Evolutionary conservation across 1,284 basidiomycete genomes (phyloP).

Genomic region (Austroboletus novae-zelandiae): DNA sequence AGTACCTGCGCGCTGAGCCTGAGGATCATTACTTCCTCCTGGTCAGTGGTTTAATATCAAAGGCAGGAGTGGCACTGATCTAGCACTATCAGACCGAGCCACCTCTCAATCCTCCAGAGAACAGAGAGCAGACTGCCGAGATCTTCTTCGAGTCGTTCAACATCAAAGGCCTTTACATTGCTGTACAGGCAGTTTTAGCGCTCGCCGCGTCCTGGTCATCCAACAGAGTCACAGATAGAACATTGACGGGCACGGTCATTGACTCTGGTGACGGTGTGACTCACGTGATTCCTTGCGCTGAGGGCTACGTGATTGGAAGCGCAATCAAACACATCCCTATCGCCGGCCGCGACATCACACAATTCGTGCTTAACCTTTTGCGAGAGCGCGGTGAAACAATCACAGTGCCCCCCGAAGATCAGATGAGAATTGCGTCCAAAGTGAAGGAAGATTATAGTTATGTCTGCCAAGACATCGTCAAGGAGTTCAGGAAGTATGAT

Average conservation of each 20-base stretch:
- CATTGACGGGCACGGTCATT: slow-evolving; percentile 96
- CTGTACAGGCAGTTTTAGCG: slow-evolving; percentile 98
- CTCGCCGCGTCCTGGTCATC: slow-evolving; percentile 98
- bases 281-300: slow-evolving; percentile 94
- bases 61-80: slow-evolving; percentile 2
- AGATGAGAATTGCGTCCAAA: slow-evolving; percentile 86
- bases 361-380: slow-evolving; percentile 96
- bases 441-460: slow-evolving; percentile 99
- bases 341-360: slow-evolving; percentile 95
- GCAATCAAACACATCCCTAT: slow-evolving; percentile 99
- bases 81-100: slow-evolving; percentile 80
- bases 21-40: slow-evolving; percentile 99
- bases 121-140: slow-evolving; percentile 98
- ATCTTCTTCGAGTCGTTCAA: slow-evolving; percentile 99
- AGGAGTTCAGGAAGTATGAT: slow-evolving; percentile 98
- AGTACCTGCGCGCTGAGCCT: slow-evolving; percentile 97
- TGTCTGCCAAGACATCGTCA: slow-evolving; percentile 98
- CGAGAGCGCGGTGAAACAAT: slow-evolving; percentile 93
- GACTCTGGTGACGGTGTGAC: slow-evolving; percentile 99
- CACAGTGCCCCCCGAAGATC: slow-evolving; percentile 94
- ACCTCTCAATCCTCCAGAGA: slow-evolving; percentile 97
- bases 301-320: slow-evolving; percentile 98
- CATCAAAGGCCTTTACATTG: slow-evolving; percentile 97
- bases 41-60: slow-evolving; percentile 49
- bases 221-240: slow-evolving; percentile 88